Conservation (phyloP, 768 basidiomycete species). For the Amanita brunnescens region DNA sequence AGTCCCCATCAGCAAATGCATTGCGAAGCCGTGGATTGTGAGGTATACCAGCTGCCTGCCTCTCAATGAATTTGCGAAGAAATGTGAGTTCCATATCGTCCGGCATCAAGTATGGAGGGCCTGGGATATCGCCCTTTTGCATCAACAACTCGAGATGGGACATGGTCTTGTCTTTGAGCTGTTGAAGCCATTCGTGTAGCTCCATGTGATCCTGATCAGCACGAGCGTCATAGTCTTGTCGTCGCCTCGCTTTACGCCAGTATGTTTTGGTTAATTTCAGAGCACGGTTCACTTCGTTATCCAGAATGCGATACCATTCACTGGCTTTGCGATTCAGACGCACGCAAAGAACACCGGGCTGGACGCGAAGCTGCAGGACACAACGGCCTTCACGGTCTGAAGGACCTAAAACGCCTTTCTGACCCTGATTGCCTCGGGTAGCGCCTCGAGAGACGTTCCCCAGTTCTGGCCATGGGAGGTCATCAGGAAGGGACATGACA, state of each 20-base stretch:
- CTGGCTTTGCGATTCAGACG: conserved; percentile 66
- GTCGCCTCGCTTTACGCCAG: conserved; percentile 74
- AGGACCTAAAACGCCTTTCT: conserved; percentile 68
- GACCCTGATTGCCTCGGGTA: conserved; percentile 78
- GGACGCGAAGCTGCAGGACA: conserved; percentile 71
- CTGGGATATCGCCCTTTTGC: conserved; percentile 82
- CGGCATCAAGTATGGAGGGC: conserved; percentile 75
- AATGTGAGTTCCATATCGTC: conserved; percentile 72
- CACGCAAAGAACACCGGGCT: conserved; percentile 75
- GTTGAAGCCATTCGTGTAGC: conserved; percentile 80
- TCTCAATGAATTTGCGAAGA: conserved; percentile 75
- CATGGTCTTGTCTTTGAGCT: conserved; percentile 85
- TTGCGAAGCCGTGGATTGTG: conserved; percentile 77
- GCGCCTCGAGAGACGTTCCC: conserved; percentile 81
- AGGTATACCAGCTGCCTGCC: conserved; percentile 64
- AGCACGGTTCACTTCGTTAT: conserved; percentile 70
- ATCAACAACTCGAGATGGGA: conserved; percentile 79
- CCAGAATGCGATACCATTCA: conserved; percentile 77
- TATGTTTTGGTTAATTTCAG: conserved; percentile 81
- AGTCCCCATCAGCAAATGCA: conserved; percentile 24
- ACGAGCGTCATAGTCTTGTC: conserved; percentile 78
- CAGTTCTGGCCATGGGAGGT: conserved; percentile 80
- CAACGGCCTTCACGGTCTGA: conserved; percentile 71
- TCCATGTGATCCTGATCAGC: conserved; percentile 90
- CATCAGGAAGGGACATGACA: conserved; percentile 52